Evolutionary conservation across 2,329 filamentous ascomycete genomes (phyloP).

Genomic region (Ophiostoma montium): DNA sequence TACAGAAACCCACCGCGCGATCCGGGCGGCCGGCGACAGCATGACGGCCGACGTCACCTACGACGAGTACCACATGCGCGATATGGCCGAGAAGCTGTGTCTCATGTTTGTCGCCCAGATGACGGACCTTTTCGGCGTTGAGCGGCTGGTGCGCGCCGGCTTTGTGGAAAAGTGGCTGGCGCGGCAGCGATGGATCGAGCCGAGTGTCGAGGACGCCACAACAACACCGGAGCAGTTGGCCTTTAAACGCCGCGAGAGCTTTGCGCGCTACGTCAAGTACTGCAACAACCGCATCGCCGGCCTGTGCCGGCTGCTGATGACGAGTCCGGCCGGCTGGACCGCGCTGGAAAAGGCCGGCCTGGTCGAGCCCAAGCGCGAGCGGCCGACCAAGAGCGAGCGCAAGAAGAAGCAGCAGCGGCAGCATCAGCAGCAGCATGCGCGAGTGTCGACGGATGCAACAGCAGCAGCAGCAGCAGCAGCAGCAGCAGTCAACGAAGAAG

Average conservation of each 20-base stretch:
- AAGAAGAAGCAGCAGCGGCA: background rate
- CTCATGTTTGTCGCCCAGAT: constrained; percentile 44
- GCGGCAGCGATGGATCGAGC: constrained; percentile 45
- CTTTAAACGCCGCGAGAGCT: constrained; percentile 30
- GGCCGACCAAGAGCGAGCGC: background rate
- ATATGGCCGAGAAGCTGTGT: constrained; percentile 46
- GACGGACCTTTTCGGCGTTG: constrained; percentile 42
- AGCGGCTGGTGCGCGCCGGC: constrained; percentile 44
- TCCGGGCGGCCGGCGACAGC: constrained; percentile 22
- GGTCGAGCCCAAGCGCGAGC: constrained; percentile 19
- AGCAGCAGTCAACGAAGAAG: background rate
- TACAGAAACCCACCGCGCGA: background rate
- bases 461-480: background rate
- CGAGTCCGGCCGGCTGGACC: constrained; percentile 34
- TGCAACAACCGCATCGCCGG: constrained; percentile 39
- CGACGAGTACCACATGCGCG: constrained; percentile 49
- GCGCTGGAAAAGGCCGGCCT: constrained; percentile 37
- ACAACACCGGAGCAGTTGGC: background rate
- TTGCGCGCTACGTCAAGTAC: constrained; percentile 33
- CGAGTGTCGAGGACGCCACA: constrained; percentile 21
- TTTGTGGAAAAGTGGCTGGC: constrained; percentile 63
- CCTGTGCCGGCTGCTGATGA: constrained; percentile 35
- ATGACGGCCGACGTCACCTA: constrained; percentile 40
- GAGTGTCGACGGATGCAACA: background rate
- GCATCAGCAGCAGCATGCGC: constrained; percentile 24